phyloP scores from a whole-genome alignment of 805 yeast species.

The Wickerhamiella allomyrinae region DNA sequence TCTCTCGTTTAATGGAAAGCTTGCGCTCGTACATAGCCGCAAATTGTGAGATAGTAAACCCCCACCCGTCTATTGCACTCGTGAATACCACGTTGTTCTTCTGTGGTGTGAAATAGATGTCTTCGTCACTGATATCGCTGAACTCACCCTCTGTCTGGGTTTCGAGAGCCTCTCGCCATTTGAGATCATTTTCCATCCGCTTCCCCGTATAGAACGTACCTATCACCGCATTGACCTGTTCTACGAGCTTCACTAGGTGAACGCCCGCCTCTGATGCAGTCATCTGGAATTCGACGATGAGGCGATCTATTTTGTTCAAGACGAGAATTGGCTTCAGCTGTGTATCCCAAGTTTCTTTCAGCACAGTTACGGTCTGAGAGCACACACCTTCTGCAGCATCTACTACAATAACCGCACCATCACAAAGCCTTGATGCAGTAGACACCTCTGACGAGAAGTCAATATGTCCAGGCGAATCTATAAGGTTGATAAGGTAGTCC shows the following conservation, averaged over 20 bases:
- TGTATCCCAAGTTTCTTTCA: constrained; percentile 70
- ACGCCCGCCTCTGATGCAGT: constrained; percentile 73
- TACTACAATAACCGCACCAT: constrained; percentile 88
- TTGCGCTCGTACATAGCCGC: constrained; percentile 75
- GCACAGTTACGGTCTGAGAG: constrained; percentile 88
- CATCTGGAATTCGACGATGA: constrained; percentile 67
- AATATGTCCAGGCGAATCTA: constrained; percentile 98
- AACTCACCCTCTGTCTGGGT: constrained; percentile 38
- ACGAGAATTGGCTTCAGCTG: constrained; percentile 77
- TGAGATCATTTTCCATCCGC: constrained; percentile 72
- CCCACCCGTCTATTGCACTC: constrained; percentile 94
- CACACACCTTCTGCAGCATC: constrained; percentile 98
- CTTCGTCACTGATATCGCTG: constrained; percentile 65
- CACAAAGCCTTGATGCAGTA: constrained; percentile 89
- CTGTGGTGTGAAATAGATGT: constrained; percentile 74
- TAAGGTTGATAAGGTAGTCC: constrained; percentile 77
- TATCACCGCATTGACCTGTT: constrained; percentile 87
- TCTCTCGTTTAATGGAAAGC: constrained; percentile 68
- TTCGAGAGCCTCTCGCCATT: constrained; percentile 38
- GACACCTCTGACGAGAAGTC: constrained; percentile 95
- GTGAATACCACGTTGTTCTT: constrained; percentile 83
- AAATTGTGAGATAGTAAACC: constrained; percentile 79
- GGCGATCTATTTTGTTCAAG: constrained; percentile 78
- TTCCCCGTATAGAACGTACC: constrained; percentile 91
- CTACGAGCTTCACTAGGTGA: constrained; percentile 66